Conservation (phyloP, 768 basidiomycete species). For the Serendipita indica region DNA sequence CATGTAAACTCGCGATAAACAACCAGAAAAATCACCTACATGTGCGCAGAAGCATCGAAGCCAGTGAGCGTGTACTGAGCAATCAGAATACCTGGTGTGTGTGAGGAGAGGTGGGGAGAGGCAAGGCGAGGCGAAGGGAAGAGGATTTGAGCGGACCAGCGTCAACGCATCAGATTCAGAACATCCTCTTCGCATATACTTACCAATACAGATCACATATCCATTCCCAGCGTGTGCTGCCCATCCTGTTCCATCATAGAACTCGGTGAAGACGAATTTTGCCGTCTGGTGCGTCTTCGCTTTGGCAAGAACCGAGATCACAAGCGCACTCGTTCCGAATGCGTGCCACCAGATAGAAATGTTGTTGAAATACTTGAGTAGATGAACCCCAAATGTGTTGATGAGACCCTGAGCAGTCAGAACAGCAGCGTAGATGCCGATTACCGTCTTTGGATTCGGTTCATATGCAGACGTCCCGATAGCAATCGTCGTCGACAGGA, state of each 20-base stretch:
- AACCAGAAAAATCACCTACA: slow-evolving; percentile 24
- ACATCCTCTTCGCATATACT: too few species aligned
- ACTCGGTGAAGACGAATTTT: slow-evolving; percentile 52
- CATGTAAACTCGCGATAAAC: background rate
- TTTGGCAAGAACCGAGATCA: slow-evolving; percentile 52
- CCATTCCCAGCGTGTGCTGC: slow-evolving; percentile 47
- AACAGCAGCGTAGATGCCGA: slow-evolving; percentile 57
- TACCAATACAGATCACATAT: slow-evolving; percentile 55
- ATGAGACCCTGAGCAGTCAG: slow-evolving; percentile 52
- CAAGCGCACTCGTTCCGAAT: slow-evolving; percentile 48
- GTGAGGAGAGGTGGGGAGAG: background rate
- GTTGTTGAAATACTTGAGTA: slow-evolving; percentile 55
- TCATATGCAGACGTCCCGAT: slow-evolving; percentile 41
- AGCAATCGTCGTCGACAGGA: slow-evolving; percentile 49
- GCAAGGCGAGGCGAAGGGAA: background rate
- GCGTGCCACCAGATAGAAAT: slow-evolving; percentile 64
- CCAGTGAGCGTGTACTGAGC: slow-evolving; percentile 67
- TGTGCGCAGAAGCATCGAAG: slow-evolving; percentile 57
- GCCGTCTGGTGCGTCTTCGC: slow-evolving; percentile 57
- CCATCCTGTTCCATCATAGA: slow-evolving; percentile 67
- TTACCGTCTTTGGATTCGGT: slow-evolving; percentile 41
- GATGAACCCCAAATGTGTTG: slow-evolving; percentile 58
- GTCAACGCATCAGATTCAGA: too few species aligned
- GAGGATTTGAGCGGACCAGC: too few species aligned
- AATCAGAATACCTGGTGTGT: slow-evolving; percentile 36